Percentiles rank a stretch among this genome's conserved stretches.
Evolutionary conservation across 2,329 filamentous ascomycete species (phyloP).

Genomic region (Colletotrichum sp.): DNA sequence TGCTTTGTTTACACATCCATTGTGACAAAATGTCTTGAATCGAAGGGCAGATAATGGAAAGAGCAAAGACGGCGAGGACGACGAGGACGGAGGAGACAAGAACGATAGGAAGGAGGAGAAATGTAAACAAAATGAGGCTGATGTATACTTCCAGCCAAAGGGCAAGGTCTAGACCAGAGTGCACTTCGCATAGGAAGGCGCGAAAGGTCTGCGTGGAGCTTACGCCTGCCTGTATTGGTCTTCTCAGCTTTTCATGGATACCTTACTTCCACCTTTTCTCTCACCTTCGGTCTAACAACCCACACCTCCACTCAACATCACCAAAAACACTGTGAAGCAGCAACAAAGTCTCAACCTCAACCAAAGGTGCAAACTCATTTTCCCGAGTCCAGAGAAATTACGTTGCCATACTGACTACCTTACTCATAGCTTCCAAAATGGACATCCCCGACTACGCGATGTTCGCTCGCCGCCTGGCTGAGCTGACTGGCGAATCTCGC

Average conservation of each 20-base stretch:
- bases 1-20: not conserved
- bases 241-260: too few relatives aligned
- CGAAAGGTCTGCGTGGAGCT: not conserved
- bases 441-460: accelerated
- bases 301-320: not conserved
- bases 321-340: not conserved
- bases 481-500: not conserved
- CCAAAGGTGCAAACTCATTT: not conserved
- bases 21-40: not conserved
- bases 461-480: not conserved
- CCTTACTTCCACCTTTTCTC: not conserved
- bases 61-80: not conserved
- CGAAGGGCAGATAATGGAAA: accelerated
- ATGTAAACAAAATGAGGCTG: accelerated
- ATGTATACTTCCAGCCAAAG: not conserved
- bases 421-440: not conserved
- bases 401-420: not conserved
- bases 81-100: accelerated
- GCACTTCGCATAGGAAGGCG: not conserved
- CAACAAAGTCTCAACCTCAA: accelerated
- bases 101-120: not conserved
- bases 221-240: not conserved
- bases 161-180: not conserved
- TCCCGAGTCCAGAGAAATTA: accelerated
- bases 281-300: not conserved